phyloP scores from a whole-genome alignment of 1,139 yeast species.

The Saccharomyces pastorianus region DNA sequence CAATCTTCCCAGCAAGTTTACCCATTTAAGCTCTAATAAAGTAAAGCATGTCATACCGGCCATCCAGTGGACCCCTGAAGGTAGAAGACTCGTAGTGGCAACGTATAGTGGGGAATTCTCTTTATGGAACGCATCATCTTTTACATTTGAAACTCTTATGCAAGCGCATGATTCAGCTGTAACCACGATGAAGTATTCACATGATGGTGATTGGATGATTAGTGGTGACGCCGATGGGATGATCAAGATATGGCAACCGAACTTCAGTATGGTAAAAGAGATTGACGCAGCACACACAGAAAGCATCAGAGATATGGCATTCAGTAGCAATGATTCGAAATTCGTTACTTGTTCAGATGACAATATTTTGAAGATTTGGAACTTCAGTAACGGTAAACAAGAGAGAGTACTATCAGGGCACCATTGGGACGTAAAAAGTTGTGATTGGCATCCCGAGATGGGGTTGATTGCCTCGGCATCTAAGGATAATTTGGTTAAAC shows the following conservation, averaged over 20 bases:
- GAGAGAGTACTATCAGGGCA: constrained; percentile 81
- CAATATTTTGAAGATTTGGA: constrained; percentile 84
- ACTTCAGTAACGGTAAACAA: constrained; percentile 80
- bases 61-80: constrained; percentile 95
- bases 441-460: constrained; percentile 91
- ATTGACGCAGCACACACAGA: constrained; percentile 63
- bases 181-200: constrained; percentile 70
- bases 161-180: constrained; percentile 96
- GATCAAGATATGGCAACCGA: constrained; percentile 95
- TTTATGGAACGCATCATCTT: constrained; percentile 92
- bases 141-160: constrained; percentile 94
- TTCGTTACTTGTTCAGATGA: constrained; percentile 92
- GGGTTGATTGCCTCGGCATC: constrained; percentile 85
- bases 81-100: constrained; percentile 81
- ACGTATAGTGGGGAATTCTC: constrained; percentile 94
- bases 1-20: constrained; percentile 72
- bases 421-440: constrained; percentile 97
- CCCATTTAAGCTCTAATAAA: constrained; percentile 84
- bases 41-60: constrained; percentile 87
- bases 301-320: constrained; percentile 78
- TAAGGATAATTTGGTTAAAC: constrained; percentile 82
- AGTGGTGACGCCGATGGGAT: constrained; percentile 91
- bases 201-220: constrained; percentile 88
- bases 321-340: constrained; percentile 83
- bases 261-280: constrained; percentile 89